A percentile compares a stretch with the other conserved stretches of the same genome.
These are phyloP conservation scores for Hamigera avellanea DNA, from an alignment of 495 filamentous ascomycete species.

Conservation along the genomic window DNA sequence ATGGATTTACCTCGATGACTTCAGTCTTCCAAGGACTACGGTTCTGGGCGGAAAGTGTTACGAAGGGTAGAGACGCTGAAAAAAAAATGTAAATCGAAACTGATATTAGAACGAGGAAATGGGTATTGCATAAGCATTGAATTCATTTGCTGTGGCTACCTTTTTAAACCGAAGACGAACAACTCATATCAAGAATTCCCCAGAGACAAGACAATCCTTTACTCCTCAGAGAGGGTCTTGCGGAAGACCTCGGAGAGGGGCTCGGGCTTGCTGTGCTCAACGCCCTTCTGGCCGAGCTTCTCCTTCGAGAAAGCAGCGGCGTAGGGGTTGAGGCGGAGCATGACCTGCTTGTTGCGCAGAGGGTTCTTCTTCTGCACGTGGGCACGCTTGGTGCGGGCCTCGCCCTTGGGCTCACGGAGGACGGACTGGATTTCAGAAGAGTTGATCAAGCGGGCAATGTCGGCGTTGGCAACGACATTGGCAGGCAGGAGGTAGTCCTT, in stretches of 20 bases:
- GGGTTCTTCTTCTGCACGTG: constrained; percentile 99
- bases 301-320: constrained; percentile 75
- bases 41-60: too few relatives aligned
- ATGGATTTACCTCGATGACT: too few relatives aligned
- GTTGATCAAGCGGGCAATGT: constrained; percentile 96
- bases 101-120: too few relatives aligned
- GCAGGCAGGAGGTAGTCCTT: constrained; percentile 95
- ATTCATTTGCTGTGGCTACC: background rate
- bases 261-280: constrained; percentile 43
- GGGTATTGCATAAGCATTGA: background rate
- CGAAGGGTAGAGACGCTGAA: too few relatives aligned
- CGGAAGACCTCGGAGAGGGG: constrained; percentile 36
- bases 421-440: constrained; percentile 95
- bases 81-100: too few relatives aligned
- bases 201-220: constrained; percentile 13
- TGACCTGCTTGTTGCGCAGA: constrained; percentile 91
- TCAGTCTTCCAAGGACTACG: too few relatives aligned
- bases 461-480: constrained; percentile 78
- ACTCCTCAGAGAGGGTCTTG: constrained; percentile 43
- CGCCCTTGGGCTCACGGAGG: constrained; percentile 77
- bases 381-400: constrained; percentile 78
- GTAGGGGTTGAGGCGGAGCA: constrained; percentile 96
- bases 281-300: constrained; percentile 57
- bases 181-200: constrained; percentile 15
- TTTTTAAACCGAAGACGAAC: constrained; percentile 14